phyloP scores from a whole-genome alignment of 2,329 filamentous ascomycete genomes.

The Botrytis medusae region DNA sequence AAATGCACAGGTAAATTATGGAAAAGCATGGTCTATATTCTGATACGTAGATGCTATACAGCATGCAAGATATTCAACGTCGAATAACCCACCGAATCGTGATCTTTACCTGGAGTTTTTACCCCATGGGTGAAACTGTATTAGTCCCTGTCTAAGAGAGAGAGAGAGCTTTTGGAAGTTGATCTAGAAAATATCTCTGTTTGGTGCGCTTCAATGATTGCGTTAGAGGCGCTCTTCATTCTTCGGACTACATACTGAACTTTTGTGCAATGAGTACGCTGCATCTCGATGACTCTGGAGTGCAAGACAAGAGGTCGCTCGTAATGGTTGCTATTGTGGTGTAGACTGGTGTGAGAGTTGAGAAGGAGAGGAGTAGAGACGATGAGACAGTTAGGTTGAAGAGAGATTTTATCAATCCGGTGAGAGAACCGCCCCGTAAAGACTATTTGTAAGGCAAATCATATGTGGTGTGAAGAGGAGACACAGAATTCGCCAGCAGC shows the following conservation, averaged over 20 bases:
- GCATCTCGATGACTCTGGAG: not conserved
- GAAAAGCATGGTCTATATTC: not conserved
- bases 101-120: not conserved
- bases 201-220: rapidly evolving
- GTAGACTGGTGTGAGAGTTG: not conserved
- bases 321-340: not conserved
- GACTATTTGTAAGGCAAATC: not conserved
- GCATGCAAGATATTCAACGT: not conserved
- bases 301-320: not conserved
- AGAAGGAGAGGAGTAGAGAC: not conserved
- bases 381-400: not conserved
- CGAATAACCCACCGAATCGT: not conserved
- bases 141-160: not conserved
- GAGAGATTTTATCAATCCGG: not conserved
- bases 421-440: not conserved
- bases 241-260: not conserved
- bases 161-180: not conserved
- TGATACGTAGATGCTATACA: not conserved
- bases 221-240: not conserved
- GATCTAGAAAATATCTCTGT: rapidly evolving
- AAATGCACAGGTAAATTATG: not conserved
- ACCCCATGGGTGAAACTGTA: not conserved
- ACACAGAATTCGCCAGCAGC: no score
- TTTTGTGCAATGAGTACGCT: not conserved
- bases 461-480: not conserved